Evolutionary conservation across 164 flowering plant genomes (phyloP), one percentile per base, ranked within the genome.

Genomic region (Macadamia integrifolia): DNA sequence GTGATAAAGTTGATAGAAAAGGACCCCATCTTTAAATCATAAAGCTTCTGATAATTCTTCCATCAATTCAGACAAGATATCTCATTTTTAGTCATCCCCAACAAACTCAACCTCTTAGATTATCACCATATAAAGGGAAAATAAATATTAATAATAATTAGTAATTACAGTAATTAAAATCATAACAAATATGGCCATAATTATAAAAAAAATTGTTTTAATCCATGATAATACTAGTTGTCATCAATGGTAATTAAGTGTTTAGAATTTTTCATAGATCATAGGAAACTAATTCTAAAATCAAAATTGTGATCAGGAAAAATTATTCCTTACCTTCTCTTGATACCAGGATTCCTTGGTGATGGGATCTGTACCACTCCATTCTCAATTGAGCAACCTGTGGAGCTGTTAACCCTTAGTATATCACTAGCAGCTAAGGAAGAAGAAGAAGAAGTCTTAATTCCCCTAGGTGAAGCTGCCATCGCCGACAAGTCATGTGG

Each of bases 291-390:
- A 35, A 35, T 35, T 35, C 40, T 35, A 35, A 2, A 35, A 9
- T 46, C 48, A 46, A 8, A 46, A 8, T 46, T 8, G 3, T 3
- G 50, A 46, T 46, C 13, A 46, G 6, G 50, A 46, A 11, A 46
- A 11, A 46, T 46, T 11, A 46, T 4, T 9, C 50, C 67, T 71
- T 60, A 88, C 97, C 97, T 88, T 78, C 93, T 71, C 74, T 88
- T 92, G 75, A 87, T 80, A 30, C 87, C 89, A 70, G 87, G 80
- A 80, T 83, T 87, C 75, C 92, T 68, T 32, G 96, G 88, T 31
- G 91, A 82, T n/a, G 93, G 83, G 86, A 89, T 88, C 88, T 88
- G 96, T 66, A 86, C 23, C 14, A 72, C 78, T 9, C 76, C 71
- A 56, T 62, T 80, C 10, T 84, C 88, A 18, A 72, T 17, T 55